These are phyloP conservation scores for Bromus sterilis DNA, from an alignment of 176 grass and related monocot species.

Conservation along the genomic window DNA sequence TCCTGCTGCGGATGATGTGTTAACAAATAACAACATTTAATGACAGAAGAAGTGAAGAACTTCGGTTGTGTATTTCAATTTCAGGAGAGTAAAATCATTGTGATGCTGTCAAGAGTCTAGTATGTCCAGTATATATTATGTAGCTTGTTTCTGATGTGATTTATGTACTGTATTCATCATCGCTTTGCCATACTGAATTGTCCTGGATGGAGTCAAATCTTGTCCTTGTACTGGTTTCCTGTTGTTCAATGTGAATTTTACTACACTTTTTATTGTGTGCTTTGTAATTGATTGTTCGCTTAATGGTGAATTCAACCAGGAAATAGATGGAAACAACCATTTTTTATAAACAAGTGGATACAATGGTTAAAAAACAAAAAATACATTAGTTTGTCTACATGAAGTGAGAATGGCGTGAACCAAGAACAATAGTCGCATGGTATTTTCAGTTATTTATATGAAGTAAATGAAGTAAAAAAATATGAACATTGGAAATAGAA, in stretches of 20 bases:
- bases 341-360: too few relatives aligned
- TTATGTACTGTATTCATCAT: background rate
- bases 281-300: background rate
- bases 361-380: too few relatives aligned
- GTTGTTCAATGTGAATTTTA: background rate
- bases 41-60: background rate
- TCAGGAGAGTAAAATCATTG: background rate
- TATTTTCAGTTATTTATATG: too few relatives aligned
- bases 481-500: too few relatives aligned
- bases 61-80: background rate
- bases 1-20: constrained; percentile 83
- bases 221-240: background rate
- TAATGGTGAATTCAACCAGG: background rate
- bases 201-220: background rate
- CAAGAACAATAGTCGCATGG: too few relatives aligned
- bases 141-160: background rate
- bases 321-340: background rate
- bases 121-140: background rate
- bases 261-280: background rate
- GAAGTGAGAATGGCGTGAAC: too few relatives aligned
- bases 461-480: too few relatives aligned
- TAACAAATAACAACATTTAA: background rate
- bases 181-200: background rate
- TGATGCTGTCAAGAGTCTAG: background rate
- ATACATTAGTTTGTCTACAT: too few relatives aligned